Conservation (phyloP, 2,329 filamentous ascomycete genomes). For the Tolypocladium endophyticum region DNA sequence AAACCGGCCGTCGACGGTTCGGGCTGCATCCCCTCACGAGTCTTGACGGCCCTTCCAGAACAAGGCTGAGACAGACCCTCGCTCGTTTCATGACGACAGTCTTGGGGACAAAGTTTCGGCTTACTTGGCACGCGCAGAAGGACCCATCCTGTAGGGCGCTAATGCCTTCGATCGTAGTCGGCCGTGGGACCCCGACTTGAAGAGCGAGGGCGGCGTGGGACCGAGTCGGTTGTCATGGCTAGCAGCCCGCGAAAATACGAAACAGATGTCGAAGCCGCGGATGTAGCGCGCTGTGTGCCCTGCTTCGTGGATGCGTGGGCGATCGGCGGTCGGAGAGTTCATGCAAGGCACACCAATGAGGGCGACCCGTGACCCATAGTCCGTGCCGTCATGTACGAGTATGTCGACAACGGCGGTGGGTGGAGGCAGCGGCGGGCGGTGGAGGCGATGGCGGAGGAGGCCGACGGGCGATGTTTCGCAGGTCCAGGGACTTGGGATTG, state of each 20-base stretch:
- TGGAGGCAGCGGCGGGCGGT: slow-evolving; percentile 1
- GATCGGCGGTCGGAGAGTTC: background rate
- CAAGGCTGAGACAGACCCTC: background rate
- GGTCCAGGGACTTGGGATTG: slow-evolving; percentile 3
- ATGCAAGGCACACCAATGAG: slow-evolving; percentile 14
- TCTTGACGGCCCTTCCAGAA: slow-evolving; percentile 3
- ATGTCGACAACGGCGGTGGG: background rate
- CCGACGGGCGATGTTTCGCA: slow-evolving; percentile 3
- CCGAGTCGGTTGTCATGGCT: background rate
- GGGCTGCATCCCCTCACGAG: background rate
- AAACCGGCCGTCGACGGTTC: background rate
- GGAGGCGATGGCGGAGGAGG: background rate
- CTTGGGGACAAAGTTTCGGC: slow-evolving; percentile 2
- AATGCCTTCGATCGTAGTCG: background rate
- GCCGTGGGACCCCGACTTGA: background rate
- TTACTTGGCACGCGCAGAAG: background rate
- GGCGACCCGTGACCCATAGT: background rate
- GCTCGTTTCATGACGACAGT: slow-evolving; percentile 6
- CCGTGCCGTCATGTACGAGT: background rate
- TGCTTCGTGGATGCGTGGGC: background rate
- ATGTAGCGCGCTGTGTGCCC: background rate
- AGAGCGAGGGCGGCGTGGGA: background rate
- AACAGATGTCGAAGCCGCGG: background rate
- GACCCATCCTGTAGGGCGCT: background rate
- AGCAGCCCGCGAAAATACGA: background rate